Base-by-base conservation (phyloP, 2,329 filamentous ascomycete genomes). In the Akanthomyces muscarius region DNA sequence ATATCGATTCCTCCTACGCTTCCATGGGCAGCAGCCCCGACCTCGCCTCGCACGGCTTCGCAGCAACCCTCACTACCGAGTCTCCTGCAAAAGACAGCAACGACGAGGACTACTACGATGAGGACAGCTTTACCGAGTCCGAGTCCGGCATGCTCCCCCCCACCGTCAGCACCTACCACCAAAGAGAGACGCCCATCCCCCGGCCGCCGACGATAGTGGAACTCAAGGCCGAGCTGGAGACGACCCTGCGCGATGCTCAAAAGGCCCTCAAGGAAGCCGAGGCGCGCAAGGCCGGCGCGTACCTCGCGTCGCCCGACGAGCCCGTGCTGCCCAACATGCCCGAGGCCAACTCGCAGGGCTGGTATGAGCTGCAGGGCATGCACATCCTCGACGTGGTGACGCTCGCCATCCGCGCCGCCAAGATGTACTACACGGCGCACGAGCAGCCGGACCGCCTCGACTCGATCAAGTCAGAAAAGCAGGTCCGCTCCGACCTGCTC, bases 371-470 rank as follows among this genome's bases (percentile, higher is more conserved):
- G 25, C 91, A 97, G 74, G 95, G 94, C 21, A 87, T 98, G 80
- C 91, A 96, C 71, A 86, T 99, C 44, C 84, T 98, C 62, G 94
- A 98, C 73, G 88, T 96, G 60, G 89, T 95, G 72, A 99, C 95
- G 1, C 82, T 98, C 60, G 94, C 94, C n/a, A 98, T 99, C 68
- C 87, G 92, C 59, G 92, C 94, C 1, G 95, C 95, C 58, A 97
- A 96, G 77, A 89, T 96, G 70, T 99, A 98, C 78, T 98, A 99
- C 76, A 97, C 93, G 0, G 86, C 92, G 4, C 95, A 98, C 73
- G 90, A 96, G 71, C 84, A 93, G 60, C 92, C 93, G 1, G 89
- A 95, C 68, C 88, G 91, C 44, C 81, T 98, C 21, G 91, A 95
- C 71, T 80, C 89, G 33, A 96, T 98, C 76, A 93, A 91, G 75